Evolutionary conservation across 2,329 filamentous ascomycete genomes (phyloP).

Genomic region (Pseudocercospora crystallina): DNA sequence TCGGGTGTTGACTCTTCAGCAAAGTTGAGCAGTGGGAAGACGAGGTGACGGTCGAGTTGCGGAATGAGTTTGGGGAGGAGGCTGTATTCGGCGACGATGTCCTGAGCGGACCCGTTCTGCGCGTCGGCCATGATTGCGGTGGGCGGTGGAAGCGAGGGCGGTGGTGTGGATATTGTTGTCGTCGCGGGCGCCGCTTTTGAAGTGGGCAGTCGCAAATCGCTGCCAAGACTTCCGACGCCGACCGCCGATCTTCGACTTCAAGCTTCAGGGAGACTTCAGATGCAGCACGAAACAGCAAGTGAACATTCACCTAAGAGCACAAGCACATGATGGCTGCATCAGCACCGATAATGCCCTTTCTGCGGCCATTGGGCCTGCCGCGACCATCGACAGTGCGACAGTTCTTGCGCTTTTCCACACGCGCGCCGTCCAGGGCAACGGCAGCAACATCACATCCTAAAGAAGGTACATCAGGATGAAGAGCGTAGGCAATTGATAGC

Average conservation of each 20-base stretch:
- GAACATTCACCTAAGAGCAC: constrained; percentile 7
- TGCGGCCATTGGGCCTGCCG: constrained; percentile 42
- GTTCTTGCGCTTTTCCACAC: constrained; percentile 44
- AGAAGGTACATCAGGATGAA: constrained; percentile 12
- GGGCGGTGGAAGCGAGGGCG: constrained; percentile 5
- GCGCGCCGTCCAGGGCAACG: constrained; percentile 27
- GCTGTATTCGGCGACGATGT: constrained; percentile 60
- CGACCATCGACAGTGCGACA: constrained; percentile 37
- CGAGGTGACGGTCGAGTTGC: constrained; percentile 91
- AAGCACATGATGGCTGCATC: constrained; percentile 36
- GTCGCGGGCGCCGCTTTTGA: neutral
- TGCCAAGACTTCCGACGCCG: constrained; percentile 6
- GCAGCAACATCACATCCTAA: constrained; percentile 23
- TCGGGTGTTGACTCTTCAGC: constrained; percentile 74
- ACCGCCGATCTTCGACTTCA: neutral
- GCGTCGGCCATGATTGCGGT: constrained; percentile 40
- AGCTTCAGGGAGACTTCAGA: no score
- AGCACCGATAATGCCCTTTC: constrained; percentile 39
- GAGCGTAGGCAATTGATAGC: constrained; percentile 23
- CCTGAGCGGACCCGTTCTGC: constrained; percentile 25
- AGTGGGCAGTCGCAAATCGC: neutral
- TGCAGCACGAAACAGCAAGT: neutral
- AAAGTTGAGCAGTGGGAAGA: constrained; percentile 96
- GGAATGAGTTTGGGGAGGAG: constrained; percentile 86
- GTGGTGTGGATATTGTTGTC: neutral